Evolutionary conservation across 805 yeast species (phyloP).

Genomic region (Pichia kluyveri): DNA sequence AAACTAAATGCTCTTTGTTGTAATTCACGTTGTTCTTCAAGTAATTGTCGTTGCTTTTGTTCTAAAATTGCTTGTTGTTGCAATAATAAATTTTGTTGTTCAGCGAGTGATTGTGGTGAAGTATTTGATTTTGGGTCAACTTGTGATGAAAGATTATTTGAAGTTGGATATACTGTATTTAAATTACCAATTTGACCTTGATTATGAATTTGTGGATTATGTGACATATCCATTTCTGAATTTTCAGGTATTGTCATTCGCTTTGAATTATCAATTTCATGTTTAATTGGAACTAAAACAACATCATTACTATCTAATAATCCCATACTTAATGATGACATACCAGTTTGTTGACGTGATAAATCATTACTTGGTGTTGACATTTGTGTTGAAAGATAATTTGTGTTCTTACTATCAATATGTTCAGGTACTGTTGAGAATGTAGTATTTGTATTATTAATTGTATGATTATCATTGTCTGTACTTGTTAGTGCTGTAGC

Average conservation of each 20-base stretch:
- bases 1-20: slow-evolving; percentile 11
- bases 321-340: slow-evolving; percentile 5
- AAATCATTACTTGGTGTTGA: background rate
- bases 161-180: background rate
- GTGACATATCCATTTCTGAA: background rate
- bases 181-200: slow-evolving; percentile 1
- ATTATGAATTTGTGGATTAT: background rate
- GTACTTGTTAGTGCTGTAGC: slow-evolving; percentile 13
- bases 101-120: slow-evolving; percentile 1
- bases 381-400: background rate
- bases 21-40: slow-evolving; percentile 10
- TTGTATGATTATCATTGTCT: slow-evolving; percentile 3
- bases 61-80: slow-evolving; percentile 12
- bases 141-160: background rate
- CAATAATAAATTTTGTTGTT: slow-evolving; percentile 8
- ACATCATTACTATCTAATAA: slow-evolving; percentile 5
- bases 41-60: slow-evolving; percentile 11
- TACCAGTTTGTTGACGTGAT: slow-evolving; percentile 1
- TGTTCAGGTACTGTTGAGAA: background rate
- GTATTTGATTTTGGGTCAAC: background rate
- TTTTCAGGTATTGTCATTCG: background rate
- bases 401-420: background rate
- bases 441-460: background rate
- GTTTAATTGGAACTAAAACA: slow-evolving; percentile 8
- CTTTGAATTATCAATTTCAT: background rate